Percentiles rank a stretch among this genome's conserved stretches.
phyloP scores from a whole-genome alignment of 1,284 basidiomycete species.

The Xerocomus minutiporus region DNA sequence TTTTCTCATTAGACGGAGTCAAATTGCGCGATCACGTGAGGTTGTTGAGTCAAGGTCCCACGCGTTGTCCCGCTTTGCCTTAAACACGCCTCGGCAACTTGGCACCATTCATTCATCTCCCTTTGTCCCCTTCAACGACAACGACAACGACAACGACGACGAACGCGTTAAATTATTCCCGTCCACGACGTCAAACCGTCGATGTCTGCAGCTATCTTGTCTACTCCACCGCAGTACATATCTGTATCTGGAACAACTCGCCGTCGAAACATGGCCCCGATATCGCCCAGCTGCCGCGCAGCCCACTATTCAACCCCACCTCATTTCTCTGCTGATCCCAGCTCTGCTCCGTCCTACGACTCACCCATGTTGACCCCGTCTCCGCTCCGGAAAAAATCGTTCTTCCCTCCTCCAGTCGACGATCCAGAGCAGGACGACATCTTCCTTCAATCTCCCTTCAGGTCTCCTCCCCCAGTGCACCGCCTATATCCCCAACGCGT shows the following conservation, averaged over 20 bases:
- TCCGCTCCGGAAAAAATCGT: conserved; percentile 45
- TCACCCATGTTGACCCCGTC: conserved; percentile 62
- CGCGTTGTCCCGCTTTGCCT: conserved; percentile 22
- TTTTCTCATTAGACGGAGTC: conserved; percentile 10
- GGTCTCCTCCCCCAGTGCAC: conserved; percentile 41
- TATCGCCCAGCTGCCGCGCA: conserved; percentile 45
- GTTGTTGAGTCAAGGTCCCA: conserved; percentile 38
- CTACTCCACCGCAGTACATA: conserved; percentile 37
- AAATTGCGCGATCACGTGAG: conserved; percentile 35
- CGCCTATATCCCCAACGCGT: conserved; percentile 31
- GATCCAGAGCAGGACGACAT: conserved; percentile 43
- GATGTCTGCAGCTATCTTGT: conserved; percentile 35
- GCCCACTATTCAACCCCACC: conserved; percentile 38
- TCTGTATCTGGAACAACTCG: conserved; percentile 34
- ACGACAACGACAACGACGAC: conserved; percentile 23
- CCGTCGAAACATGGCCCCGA: conserved; percentile 42
- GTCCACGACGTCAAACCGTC: conserved; percentile 18
- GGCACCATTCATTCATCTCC: conserved; percentile 1
- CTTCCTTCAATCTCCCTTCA: conserved; percentile 53
- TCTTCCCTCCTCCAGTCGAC: conserved; percentile 35
- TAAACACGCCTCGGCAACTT: conserved; percentile 26
- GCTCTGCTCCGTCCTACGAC: conserved; percentile 36
- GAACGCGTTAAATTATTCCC: conserved; percentile 18
- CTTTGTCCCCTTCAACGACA: conserved; percentile 20
- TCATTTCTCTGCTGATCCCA: conserved; percentile 23